Percentiles rank a stretch among this genome's conserved stretches.
Conservation (phyloP, 768 basidiomycete species). For the Lenzites betulinus region DNA sequence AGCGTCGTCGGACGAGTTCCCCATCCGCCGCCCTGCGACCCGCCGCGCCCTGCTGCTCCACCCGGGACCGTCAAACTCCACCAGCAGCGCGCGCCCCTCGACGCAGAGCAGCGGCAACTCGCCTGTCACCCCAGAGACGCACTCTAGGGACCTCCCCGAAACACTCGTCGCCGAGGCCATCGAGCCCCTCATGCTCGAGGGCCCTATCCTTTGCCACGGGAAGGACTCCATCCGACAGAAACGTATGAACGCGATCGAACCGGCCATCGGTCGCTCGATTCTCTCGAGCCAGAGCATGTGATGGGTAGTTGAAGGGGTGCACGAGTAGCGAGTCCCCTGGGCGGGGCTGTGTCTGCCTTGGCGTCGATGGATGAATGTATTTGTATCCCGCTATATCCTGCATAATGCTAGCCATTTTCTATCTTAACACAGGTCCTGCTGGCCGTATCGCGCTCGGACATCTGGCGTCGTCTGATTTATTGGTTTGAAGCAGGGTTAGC, state of each 20-base stretch:
- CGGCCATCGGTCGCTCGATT: neutral
- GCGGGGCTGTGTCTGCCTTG: too few relatives aligned
- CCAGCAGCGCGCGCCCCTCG: neutral
- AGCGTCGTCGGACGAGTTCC: conserved; percentile 11
- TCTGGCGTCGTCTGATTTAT: too few relatives aligned
- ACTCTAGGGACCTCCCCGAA: conserved; percentile 8
- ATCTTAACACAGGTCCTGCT: too few relatives aligned
- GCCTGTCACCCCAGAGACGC: conserved; percentile 21
- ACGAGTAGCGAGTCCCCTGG: too few relatives aligned
- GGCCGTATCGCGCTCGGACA: too few relatives aligned
- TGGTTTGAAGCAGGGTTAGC: too few relatives aligned
- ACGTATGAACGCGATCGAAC: neutral
- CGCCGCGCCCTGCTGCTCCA: neutral
- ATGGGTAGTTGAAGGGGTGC: too few relatives aligned
- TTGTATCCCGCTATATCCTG: too few relatives aligned
- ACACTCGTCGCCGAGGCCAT: conserved; percentile 2
- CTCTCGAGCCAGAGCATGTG: neutral
- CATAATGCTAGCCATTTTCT: too few relatives aligned
- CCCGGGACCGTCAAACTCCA: neutral
- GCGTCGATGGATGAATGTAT: too few relatives aligned
- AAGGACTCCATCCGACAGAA: neutral
- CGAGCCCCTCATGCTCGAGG: conserved; percentile 5
- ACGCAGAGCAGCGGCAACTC: conserved; percentile 1
- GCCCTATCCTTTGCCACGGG: neutral
- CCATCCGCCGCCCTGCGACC: conserved; percentile 7